Conservation (phyloP, 108 stramenopile species). For the Nitzschia palea region DNA sequence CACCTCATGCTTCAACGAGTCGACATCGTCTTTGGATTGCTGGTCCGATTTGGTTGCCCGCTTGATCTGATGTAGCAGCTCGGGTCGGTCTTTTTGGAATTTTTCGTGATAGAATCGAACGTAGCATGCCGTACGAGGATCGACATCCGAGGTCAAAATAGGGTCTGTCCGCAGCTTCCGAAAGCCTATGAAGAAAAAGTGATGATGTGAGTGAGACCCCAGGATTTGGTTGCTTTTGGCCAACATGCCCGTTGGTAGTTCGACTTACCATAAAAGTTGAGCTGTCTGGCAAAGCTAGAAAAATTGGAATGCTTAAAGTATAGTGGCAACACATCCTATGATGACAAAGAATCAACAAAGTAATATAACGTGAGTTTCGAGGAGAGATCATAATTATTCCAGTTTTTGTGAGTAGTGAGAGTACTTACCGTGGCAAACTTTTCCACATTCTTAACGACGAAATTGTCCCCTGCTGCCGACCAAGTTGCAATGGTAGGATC, state of each 20-base stretch:
- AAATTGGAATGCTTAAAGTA: slow-evolving; percentile 83
- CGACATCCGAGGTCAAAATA: slow-evolving; percentile 61
- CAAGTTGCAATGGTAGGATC: slow-evolving; percentile 62
- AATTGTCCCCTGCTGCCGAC: slow-evolving; percentile 59
- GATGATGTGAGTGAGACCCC: not conserved
- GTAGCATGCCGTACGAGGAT: slow-evolving; percentile 55
- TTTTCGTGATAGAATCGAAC: slow-evolving; percentile 76
- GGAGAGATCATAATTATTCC: too few relatives aligned
- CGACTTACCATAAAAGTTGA: slow-evolving; percentile 60
- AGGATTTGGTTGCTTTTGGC: not conserved
- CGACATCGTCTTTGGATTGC: slow-evolving; percentile 70
- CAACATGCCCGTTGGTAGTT: too few relatives aligned
- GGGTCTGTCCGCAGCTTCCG: slow-evolving; percentile 70
- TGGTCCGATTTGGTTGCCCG: slow-evolving; percentile 70
- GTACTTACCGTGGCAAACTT: slow-evolving; percentile 56
- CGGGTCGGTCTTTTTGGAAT: slow-evolving; percentile 67
- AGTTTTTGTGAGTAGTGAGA: too few relatives aligned
- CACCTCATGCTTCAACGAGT: slow-evolving; percentile 58
- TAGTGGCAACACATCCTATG: slow-evolving; percentile 51
- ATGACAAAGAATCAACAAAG: not conserved
- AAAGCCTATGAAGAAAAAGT: slow-evolving; percentile 33
- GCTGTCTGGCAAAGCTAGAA: slow-evolving; percentile 71
- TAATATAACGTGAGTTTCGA: too few relatives aligned
- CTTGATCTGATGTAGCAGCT: slow-evolving; percentile 62
- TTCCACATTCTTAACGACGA: slow-evolving; percentile 71